phyloP scores from a whole-genome alignment of 345 rosid genomes.

The Aurinia saxatilis region DNA sequence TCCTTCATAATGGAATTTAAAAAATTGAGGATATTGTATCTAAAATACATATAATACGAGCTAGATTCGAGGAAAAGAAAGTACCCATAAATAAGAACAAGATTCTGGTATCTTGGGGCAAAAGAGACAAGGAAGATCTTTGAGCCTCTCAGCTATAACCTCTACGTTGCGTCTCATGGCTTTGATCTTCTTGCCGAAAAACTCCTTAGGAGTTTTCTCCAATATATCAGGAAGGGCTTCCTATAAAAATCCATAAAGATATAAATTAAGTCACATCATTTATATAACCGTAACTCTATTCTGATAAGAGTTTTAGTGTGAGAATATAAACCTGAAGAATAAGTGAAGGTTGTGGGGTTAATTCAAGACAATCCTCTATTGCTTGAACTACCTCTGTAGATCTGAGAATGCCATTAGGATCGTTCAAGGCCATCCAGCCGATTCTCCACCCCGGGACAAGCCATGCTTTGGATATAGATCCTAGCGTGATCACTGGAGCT shows the following conservation, averaged over 20 bases:
- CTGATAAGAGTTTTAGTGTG: no score
- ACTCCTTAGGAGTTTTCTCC: conserved; percentile 48
- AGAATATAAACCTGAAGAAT: conserved; percentile 42
- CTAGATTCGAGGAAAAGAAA: not conserved
- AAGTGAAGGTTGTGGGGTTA: conserved; percentile 32
- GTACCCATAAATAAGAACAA: conserved; percentile 60
- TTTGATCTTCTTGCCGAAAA: conserved; percentile 40
- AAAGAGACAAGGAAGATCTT: conserved; percentile 51
- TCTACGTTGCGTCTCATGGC: conserved; percentile 39
- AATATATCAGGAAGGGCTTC: conserved; percentile 59
- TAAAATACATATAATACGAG: no score
- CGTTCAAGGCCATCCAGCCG: conserved; percentile 43
- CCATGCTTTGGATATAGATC: conserved; percentile 56
- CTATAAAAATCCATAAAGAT: not conserved
- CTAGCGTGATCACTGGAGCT: no score
- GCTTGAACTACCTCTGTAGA: conserved; percentile 37
- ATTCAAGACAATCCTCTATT: conserved; percentile 29
- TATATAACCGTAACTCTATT: not conserved
- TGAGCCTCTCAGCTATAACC: conserved; percentile 32
- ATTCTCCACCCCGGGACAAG: conserved; percentile 51
- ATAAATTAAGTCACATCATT: no score
- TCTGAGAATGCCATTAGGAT: conserved; percentile 30
- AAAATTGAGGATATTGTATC: not conserved
- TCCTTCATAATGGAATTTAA: no score
- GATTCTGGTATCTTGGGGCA: conserved; percentile 54